phyloP scores from a whole-genome alignment of 1,284 basidiomycete species.

The Puccinia novopanici region DNA sequence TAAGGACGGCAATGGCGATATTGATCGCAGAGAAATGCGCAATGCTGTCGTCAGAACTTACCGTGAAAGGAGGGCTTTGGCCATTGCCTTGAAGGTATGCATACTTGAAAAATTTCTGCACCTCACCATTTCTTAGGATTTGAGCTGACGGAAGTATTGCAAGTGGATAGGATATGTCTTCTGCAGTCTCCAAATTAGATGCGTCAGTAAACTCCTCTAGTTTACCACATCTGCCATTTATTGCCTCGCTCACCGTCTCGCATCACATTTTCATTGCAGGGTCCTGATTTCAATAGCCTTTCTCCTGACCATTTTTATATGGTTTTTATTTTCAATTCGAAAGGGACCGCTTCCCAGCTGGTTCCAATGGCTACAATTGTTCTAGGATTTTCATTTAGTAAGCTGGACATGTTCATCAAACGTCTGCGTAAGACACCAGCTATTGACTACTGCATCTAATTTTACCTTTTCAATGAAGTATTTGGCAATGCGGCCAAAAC shows the following conservation, averaged over 20 bases:
- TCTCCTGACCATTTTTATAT: constrained; percentile 70
- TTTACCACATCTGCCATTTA: not conserved
- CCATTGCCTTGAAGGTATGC: constrained; percentile 67
- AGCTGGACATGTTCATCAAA: not conserved
- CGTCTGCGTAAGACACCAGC: constrained; percentile 65
- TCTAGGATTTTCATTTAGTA: constrained; percentile 57
- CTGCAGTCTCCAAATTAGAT: too few relatives aligned
- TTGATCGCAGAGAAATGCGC: constrained; percentile 78
- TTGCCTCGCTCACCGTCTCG: not conserved
- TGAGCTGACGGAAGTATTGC: not conserved
- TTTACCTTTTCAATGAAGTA: constrained; percentile 39
- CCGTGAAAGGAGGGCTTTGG: constrained; percentile 72
- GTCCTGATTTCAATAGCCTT: constrained; percentile 70
- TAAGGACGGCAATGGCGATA: constrained; percentile 79
- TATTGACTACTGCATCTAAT: constrained; percentile 62
- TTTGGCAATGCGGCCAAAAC: constrained; percentile 80
- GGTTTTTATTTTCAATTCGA: constrained; percentile 76
- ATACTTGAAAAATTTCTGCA: not conserved
- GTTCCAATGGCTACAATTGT: constrained; percentile 78
- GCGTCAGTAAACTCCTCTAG: constrained; percentile 54
- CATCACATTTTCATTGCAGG: constrained; percentile 52
- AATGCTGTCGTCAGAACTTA: constrained; percentile 81
- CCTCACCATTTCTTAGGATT: too few relatives aligned
- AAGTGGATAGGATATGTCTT: constrained; percentile 61
- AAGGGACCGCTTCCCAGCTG: constrained; percentile 71